A percentile compares a stretch with the other conserved stretches of the same genome.
Conservation (phyloP, 1,139 yeast genomes). For the Geotrichum bryndzae region DNA sequence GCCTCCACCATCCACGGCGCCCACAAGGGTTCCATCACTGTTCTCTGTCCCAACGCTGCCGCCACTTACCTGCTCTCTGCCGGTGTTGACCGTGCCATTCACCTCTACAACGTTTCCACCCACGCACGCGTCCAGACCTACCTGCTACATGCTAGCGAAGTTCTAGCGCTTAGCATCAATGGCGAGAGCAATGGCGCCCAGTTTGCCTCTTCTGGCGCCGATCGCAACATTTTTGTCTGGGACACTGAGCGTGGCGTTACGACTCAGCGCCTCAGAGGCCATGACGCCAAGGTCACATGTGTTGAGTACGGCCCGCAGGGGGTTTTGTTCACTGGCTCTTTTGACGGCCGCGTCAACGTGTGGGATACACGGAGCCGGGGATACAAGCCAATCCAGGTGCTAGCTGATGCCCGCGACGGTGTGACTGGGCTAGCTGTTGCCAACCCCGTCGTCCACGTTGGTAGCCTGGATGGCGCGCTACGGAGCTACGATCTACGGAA, state of each 20-base stretch:
- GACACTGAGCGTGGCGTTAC: constrained; percentile 32
- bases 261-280: constrained; percentile 31
- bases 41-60: constrained; percentile 28
- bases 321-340: constrained; percentile 33
- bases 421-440: constrained; percentile 29
- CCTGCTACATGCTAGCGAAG: constrained; percentile 32
- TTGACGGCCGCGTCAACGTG: constrained; percentile 34
- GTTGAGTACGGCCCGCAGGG: constrained; percentile 30
- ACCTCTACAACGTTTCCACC: constrained; percentile 32
- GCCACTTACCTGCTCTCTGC: constrained; percentile 34
- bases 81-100: constrained; percentile 32
- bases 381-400: constrained; percentile 32
- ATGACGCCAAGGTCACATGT: constrained; percentile 32
- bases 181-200: constrained; percentile 26
- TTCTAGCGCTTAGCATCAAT: constrained; percentile 32
- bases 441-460: constrained; percentile 30
- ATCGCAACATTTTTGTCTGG: constrained; percentile 35
- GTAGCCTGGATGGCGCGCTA: constrained; percentile 35
- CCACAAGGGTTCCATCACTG: constrained; percentile 31
- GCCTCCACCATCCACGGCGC: neutral
- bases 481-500: constrained; percentile 34
- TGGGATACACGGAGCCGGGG: constrained; percentile 33
- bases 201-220: constrained; percentile 38
- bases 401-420: constrained; percentile 35
- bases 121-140: constrained; percentile 27